phyloP scores from a whole-genome alignment of 768 basidiomycete genomes.

The Leucogyrophana mollusca region DNA sequence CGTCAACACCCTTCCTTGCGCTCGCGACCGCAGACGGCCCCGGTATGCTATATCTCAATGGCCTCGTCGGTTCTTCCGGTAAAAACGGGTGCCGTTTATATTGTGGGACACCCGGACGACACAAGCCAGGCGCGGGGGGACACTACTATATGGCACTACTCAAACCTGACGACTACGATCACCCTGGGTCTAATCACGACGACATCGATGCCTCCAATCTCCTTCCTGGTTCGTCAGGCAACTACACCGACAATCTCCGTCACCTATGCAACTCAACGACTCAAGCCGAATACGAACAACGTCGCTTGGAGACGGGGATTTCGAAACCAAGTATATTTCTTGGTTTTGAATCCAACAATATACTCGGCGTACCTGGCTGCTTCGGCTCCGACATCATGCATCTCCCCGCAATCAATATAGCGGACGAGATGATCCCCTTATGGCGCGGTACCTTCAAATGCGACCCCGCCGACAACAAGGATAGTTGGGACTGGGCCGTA shows the following conservation, averaged over 20 bases:
- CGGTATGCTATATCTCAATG: conserved; percentile 27
- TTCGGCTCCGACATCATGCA: conserved; percentile 47
- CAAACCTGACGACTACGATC: conserved; percentile 19
- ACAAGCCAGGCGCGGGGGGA: conserved; percentile 16
- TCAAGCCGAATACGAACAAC: conserved; percentile 21
- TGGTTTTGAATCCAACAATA: conserved; percentile 20
- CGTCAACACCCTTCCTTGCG: conserved; percentile 10
- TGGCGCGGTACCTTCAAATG: conserved; percentile 21
- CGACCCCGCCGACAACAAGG: conserved; percentile 14
- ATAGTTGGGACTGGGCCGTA: conserved; percentile 31
- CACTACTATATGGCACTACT: conserved; percentile 34
- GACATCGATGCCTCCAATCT: conserved; percentile 25
- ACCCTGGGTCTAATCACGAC: conserved; percentile 25
- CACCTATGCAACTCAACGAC: conserved; percentile 3
- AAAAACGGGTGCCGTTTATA: conserved; percentile 33
- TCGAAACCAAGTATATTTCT: conserved; percentile 34
- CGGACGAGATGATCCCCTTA: conserved; percentile 20
- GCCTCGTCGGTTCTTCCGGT: conserved; percentile 33
- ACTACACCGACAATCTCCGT: conserved; percentile 4
- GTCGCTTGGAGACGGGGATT: conserved; percentile 33
- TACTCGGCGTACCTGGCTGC: conserved; percentile 29
- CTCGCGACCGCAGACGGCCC: conserved; percentile 23
- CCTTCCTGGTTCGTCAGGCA: conserved; percentile 3
- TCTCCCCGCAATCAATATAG: conserved; percentile 23
- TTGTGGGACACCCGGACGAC: conserved; percentile 29